Evolutionary conservation across 2,329 filamentous ascomycete genomes (phyloP), one percentile per base, ranked within the genome.

Genomic region (Sporothrix schenckii): DNA sequence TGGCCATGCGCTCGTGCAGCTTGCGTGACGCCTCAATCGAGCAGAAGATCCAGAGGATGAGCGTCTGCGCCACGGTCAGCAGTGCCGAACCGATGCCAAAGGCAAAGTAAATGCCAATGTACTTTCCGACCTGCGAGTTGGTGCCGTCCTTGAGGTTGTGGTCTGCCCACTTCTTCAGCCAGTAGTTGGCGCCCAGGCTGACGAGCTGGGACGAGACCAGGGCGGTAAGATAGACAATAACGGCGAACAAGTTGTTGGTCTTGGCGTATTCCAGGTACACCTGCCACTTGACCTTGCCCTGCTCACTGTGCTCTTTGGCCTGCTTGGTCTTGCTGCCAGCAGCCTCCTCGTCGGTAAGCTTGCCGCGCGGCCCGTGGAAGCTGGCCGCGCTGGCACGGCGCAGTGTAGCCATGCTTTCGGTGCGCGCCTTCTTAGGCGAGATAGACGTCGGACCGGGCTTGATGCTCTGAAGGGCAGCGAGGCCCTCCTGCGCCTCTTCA

Each of bases 41-140:
- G 82, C 96, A 99, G 83, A 99, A 98, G 74, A 99, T 98, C 95
- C 95, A 99, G 39, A 99, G 85, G 74, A 99, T 93, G 75, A 99
- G 83, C 6, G 94, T 98, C 81, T 98, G 95, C 41, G 96, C 78
- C 54, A 98, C 93, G 3, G 96, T 94, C 73, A 99, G 84, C 56
- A 88, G 85, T 53, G 95, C 91, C 34, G 92, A 90, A 44, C 94
- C 94, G 67, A 99, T 87, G 63, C 95, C 96, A 80, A 99, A 92
- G 19, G 91, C 93, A 80, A 99, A 95, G 82, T 99, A 99, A 74
- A 99, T 88, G 71, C 94, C 93, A 77, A 99, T 92, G 78, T 93
- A 99, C 80, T 92, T 97, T 75, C 91, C 94, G 71, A 97, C 87
- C 50, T 94, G 77, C 10, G 88, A 86, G 78, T 98, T 98, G 61